These are phyloP conservation scores for Guadua angustifolia DNA, from an alignment of 176 grass and related monocot genomes.

Conservation along the genomic window DNA sequence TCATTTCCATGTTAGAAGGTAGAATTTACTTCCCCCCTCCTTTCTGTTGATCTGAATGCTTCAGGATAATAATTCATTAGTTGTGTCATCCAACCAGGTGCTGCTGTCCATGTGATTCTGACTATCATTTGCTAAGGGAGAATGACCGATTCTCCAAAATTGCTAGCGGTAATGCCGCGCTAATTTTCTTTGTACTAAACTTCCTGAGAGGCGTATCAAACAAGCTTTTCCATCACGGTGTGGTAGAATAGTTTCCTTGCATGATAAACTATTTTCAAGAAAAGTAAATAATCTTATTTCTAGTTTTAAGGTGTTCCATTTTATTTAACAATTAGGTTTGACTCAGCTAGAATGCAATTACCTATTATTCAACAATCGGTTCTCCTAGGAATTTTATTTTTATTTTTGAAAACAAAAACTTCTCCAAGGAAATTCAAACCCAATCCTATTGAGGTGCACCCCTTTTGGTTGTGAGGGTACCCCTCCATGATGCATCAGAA, in stretches of 20 bases:
- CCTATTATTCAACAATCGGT: neutral
- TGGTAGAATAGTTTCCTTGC: neutral
- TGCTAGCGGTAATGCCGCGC: neutral
- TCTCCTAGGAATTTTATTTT: neutral
- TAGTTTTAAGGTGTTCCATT: neutral
- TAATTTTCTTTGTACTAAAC: neutral
- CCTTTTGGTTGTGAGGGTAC: too few species aligned
- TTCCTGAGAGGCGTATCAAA: neutral
- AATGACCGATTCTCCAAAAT: neutral
- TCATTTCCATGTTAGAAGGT: neutral
- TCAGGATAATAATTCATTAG: slow-evolving; percentile 2
- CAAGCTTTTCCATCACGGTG: neutral
- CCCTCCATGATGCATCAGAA: slow-evolving; percentile 41
- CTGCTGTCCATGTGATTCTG: slow-evolving; percentile 26
- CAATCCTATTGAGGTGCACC: neutral
- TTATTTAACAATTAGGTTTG: neutral
- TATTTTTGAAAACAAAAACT: neutral
- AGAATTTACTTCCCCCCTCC: neutral
- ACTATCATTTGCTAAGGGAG: neutral
- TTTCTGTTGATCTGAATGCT: neutral
- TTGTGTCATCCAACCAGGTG: slow-evolving; percentile 13
- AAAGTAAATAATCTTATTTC: neutral
- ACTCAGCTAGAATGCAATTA: neutral
- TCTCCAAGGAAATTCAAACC: neutral
- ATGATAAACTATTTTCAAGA: neutral